These are phyloP conservation scores for Claviceps sorghi DNA, from an alignment of 2,329 filamentous ascomycete species.

Conservation along the genomic window DNA sequence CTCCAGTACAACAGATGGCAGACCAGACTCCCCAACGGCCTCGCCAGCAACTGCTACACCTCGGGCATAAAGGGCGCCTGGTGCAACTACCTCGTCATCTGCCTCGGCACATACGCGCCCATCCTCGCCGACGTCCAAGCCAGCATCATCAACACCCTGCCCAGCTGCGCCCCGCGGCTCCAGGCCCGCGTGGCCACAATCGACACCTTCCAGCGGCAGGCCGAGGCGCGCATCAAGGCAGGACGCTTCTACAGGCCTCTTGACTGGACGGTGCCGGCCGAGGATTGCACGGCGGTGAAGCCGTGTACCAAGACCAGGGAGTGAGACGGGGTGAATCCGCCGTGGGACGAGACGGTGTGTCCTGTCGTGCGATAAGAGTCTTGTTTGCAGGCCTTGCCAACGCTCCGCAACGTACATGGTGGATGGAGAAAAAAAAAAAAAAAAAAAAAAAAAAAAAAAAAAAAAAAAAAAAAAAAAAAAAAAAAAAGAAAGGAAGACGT, in stretches of 20 bases:
- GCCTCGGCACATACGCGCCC: conserved; percentile 1
- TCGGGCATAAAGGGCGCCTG: not conserved
- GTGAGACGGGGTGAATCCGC: too few species aligned
- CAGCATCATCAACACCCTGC: not conserved
- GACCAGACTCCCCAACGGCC: not conserved
- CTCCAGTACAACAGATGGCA: not conserved
- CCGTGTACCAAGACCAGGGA: too few species aligned
- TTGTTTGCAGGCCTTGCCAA: too few species aligned
- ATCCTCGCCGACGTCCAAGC: not conserved
- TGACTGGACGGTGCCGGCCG: not conserved
- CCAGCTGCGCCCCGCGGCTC: not conserved
- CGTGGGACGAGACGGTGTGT: too few species aligned
- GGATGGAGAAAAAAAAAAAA: too few species aligned
- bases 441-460: too few species aligned
- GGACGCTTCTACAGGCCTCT: not conserved
- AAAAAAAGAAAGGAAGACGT: too few species aligned
- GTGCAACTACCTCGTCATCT: conserved; percentile 1
- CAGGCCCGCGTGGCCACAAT: not conserved
- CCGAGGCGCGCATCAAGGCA: not conserved
- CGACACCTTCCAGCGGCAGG: not conserved
- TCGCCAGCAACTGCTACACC: not conserved
- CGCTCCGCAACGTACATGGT: too few species aligned
- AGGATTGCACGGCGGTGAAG: too few species aligned
- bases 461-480: too few species aligned
- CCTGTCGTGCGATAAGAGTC: too few species aligned